Evolutionary conservation across 1,284 basidiomycete genomes (phyloP).

Genomic region (Meripilus lineatus): DNA sequence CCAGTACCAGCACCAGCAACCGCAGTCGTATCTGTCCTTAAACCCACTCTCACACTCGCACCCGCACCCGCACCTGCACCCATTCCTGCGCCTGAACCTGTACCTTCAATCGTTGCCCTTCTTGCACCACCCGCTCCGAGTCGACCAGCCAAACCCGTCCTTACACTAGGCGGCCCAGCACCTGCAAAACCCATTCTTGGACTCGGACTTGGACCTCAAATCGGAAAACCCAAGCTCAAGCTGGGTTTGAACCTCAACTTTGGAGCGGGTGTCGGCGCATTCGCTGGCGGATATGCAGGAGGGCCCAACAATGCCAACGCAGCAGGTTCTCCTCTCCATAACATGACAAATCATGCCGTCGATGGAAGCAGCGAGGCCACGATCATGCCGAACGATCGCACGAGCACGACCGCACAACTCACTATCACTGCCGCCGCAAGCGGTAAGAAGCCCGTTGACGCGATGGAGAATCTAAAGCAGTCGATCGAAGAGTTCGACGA

Average conservation of each 20-base stretch:
- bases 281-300: constrained; percentile 29
- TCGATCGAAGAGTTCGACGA: constrained; percentile 35
- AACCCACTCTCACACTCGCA: no score
- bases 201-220: no score
- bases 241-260: constrained; percentile 25
- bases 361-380: constrained; percentile 47
- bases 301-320: constrained; percentile 22
- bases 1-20: no score
- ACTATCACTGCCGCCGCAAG: constrained; percentile 25
- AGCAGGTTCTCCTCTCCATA: constrained; percentile 27
- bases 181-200: no score
- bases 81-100: constrained; percentile 15
- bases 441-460: constrained; percentile 22
- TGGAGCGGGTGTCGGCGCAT: constrained; percentile 15
- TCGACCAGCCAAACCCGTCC: constrained; percentile 19
- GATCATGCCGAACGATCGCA: constrained; percentile 41
- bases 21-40: no score
- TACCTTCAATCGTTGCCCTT: constrained; percentile 21
- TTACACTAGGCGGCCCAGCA: constrained; percentile 5
- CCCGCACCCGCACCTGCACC: constrained; percentile 34
- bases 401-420: no score
- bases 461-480: constrained; percentile 29
- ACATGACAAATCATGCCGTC: constrained; percentile 27
- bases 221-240: constrained; percentile 22
- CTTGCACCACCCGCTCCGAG: constrained; percentile 14